phyloP scores from a whole-genome alignment of 129 eudicot species.

The Tagetes patula region DNA sequence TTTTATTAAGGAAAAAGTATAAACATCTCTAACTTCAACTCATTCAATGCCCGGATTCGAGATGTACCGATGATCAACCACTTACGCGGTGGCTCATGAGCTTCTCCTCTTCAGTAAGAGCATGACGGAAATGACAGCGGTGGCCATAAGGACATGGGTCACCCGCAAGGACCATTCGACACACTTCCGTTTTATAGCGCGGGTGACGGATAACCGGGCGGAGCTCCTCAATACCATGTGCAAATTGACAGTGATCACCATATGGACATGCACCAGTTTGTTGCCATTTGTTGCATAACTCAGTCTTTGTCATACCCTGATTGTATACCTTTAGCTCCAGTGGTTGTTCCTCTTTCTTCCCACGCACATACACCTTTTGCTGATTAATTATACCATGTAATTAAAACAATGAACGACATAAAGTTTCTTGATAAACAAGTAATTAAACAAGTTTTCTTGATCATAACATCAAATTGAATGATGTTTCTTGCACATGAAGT shows the following conservation, averaged over 20 bases:
- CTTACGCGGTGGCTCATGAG: conserved; percentile 38
- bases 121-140: conserved; percentile 96
- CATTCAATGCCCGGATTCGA: background rate
- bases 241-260: conserved; percentile 86
- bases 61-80: conserved; percentile 23
- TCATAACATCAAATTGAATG: too few species aligned
- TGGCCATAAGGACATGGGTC: conserved; percentile 89
- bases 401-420: conserved; percentile 4
- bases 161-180: conserved; percentile 81
- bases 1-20: conserved; percentile 34
- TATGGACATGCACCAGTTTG: conserved; percentile 88
- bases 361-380: conserved; percentile 77
- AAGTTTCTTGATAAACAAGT: background rate
- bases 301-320: conserved; percentile 89
- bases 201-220: conserved; percentile 93
- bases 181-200: conserved; percentile 97
- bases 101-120: conserved; percentile 69
- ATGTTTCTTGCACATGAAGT: conserved; percentile 28
- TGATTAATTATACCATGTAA: conserved; percentile 5
- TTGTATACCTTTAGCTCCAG: conserved; percentile 71
- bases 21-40: conserved; percentile 25
- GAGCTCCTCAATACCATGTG: conserved; percentile 86
- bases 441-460: too few species aligned
- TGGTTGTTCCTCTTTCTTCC: conserved; percentile 55
- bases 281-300: conserved; percentile 98